Percentiles rank a stretch among this genome's conserved stretches.
Conservation (phyloP, 2,329 filamentous ascomycete species). For the Pezizomycotina sp. region DNA sequence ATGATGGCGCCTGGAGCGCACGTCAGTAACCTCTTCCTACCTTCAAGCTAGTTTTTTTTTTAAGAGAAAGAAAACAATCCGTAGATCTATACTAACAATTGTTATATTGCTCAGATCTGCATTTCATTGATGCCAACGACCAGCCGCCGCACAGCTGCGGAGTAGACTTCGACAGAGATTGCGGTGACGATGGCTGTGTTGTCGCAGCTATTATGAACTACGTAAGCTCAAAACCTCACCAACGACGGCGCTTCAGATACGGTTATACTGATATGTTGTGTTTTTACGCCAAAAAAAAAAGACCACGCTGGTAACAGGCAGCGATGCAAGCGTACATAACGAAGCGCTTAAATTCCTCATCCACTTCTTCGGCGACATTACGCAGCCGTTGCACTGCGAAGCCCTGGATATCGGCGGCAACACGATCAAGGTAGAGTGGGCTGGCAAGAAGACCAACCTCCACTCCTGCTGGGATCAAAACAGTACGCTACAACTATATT, state of each 20-base stretch:
- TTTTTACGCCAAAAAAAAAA: no score
- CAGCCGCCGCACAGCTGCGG: slow-evolving; percentile 40
- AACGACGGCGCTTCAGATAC: slow-evolving; percentile 38
- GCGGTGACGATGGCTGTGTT: slow-evolving; percentile 43
- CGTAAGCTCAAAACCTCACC: no score
- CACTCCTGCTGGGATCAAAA: slow-evolving; percentile 58
- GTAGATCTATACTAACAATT: no score
- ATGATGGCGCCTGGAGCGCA: slow-evolving; percentile 43
- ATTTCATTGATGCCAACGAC: slow-evolving; percentile 54
- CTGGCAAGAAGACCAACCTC: slow-evolving; percentile 42
- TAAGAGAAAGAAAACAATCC: no score
- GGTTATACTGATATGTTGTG: slow-evolving; percentile 31
- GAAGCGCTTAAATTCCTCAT: slow-evolving; percentile 22
- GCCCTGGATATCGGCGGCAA: slow-evolving; percentile 50
- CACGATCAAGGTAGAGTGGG: slow-evolving; percentile 46
- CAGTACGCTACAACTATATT: no score
- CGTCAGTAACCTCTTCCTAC: no score
- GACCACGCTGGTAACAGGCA: no score
- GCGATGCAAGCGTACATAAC: no score
- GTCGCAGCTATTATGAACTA: slow-evolving; percentile 44
- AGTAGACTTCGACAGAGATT: slow-evolving; percentile 45
- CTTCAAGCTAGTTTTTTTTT: no score
- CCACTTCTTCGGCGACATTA: slow-evolving; percentile 50
- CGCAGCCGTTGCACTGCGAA: slow-evolving; percentile 51
- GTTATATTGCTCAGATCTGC: no score